Evolutionary conservation across 495 filamentous ascomycete genomes (phyloP).

Genomic region (Aspergillus baeticus): DNA sequence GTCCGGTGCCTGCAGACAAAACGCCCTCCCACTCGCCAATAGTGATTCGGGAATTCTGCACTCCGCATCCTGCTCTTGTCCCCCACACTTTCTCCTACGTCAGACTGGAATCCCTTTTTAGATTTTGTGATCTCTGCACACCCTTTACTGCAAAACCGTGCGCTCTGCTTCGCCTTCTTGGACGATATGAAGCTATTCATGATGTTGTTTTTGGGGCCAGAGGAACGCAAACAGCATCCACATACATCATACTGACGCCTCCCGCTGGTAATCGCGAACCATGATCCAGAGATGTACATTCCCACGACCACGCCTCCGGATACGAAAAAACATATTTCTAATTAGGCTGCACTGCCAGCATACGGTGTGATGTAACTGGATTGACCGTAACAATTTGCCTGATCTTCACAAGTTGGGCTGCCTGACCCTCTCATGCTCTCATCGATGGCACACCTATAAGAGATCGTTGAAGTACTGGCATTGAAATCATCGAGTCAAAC

Average conservation of each 20-base stretch:
- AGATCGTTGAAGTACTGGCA: background rate
- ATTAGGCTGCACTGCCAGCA: background rate
- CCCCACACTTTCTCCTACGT: conserved; percentile 5
- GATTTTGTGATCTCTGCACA: background rate
- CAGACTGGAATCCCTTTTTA: background rate
- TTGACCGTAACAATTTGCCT: background rate
- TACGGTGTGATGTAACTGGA: conserved; percentile 15
- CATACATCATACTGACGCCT: conserved; percentile 11
- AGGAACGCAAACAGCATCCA: background rate
- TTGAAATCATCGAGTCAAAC: background rate
- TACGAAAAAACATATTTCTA: background rate
- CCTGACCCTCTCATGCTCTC: background rate
- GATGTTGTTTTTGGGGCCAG: background rate
- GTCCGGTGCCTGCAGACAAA: conserved; percentile 2
- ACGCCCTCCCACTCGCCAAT: background rate
- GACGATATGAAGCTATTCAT: background rate
- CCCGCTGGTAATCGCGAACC: background rate
- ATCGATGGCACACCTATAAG: conserved; percentile 4
- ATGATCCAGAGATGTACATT: background rate
- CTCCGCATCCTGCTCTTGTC: conserved; percentile 1
- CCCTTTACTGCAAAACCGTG: background rate
- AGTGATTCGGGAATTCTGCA: background rate
- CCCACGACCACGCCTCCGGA: conserved; percentile 1
- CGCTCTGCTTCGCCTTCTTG: background rate
- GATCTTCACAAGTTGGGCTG: background rate